Evolutionary conservation across 2,329 filamentous ascomycete genomes (phyloP).

Genomic region (Claviceps humidiphila): DNA sequence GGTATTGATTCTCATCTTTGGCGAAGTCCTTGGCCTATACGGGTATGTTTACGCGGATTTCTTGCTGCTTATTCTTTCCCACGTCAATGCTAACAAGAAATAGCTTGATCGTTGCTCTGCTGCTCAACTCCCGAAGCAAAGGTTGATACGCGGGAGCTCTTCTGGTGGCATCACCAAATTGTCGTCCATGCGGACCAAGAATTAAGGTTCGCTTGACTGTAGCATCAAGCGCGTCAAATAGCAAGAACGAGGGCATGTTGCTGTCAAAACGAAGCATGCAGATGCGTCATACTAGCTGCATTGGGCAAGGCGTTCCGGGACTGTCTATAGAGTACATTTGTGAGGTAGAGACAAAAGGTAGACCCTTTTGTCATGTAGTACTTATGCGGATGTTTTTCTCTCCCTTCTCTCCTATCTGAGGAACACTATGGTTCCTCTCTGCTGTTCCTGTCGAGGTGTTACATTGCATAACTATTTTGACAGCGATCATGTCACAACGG

Average conservation of each 20-base stretch:
- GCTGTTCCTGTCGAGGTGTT: no score
- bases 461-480: no score
- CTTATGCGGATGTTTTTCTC: neutral
- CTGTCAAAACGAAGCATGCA: conserved; percentile 2
- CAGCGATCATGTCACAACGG: no score
- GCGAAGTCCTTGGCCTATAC: conserved; percentile 91
- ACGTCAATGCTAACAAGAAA: neutral
- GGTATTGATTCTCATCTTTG: conserved; percentile 97
- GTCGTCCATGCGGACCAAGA: neutral
- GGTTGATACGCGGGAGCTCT: conserved; percentile 27
- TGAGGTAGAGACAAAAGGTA: conserved; percentile 8
- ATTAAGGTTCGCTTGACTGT: neutral
- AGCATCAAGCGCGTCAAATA: neutral
- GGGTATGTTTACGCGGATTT: conserved; percentile 46
- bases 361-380: neutral
- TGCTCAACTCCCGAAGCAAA: conserved; percentile 78
- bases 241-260: neutral
- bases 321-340: conserved; percentile 21
- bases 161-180: neutral
- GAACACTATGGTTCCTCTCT: no score
- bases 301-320: conserved; percentile 25
- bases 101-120: conserved; percentile 82
- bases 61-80: neutral
- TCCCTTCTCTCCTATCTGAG: neutral
- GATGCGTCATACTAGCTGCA: conserved; percentile 15